These are phyloP conservation scores for Stromatinia cepivora DNA, from an alignment of 2,329 filamentous ascomycete species.

Conservation along the genomic window DNA sequence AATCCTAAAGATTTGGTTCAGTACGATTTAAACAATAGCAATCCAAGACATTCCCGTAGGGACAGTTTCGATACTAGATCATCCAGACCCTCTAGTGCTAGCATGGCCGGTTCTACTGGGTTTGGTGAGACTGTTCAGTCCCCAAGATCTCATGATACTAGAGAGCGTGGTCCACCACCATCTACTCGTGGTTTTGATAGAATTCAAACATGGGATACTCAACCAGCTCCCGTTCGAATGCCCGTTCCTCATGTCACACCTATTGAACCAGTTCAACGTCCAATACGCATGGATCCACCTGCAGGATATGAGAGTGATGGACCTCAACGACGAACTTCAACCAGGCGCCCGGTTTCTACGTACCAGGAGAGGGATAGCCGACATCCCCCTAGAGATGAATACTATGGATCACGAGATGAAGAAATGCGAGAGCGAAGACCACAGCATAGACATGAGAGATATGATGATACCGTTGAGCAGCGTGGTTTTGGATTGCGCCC, in stretches of 20 bases:
- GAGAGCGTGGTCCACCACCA: conserved; percentile 58
- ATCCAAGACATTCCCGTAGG: conserved; percentile 47
- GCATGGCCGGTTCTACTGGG: conserved; percentile 29
- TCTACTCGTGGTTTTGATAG: conserved; percentile 71
- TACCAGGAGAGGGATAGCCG: conserved; percentile 37
- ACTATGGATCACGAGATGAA: conserved; percentile 39
- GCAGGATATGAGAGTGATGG: conserved; percentile 31
- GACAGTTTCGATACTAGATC: conserved; percentile 54
- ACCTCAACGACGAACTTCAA: conserved; percentile 42
- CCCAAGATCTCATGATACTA: conserved; percentile 44
- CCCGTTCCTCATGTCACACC: conserved; percentile 44
- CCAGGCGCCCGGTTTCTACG: conserved; percentile 33
- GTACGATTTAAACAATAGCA: conserved; percentile 58
- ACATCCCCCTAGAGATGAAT: conserved; percentile 35
- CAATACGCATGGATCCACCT: conserved; percentile 31
- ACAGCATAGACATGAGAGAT: conserved; percentile 34
- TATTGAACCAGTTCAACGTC: conserved; percentile 36
- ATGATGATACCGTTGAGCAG: conserved; percentile 37
- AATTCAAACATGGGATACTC: conserved; percentile 55
- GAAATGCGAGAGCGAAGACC: conserved; percentile 27
- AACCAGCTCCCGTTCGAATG: conserved; percentile 42
- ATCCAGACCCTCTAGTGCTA: conserved; percentile 37
- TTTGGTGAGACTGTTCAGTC: conserved; percentile 34
- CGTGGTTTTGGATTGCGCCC: conserved; percentile 31
- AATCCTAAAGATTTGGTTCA: conserved; percentile 61